These are phyloP conservation scores for Cutaneotrichosporon mucoides DNA, from an alignment of 1,284 basidiomycete species.

Conservation along the genomic window DNA sequence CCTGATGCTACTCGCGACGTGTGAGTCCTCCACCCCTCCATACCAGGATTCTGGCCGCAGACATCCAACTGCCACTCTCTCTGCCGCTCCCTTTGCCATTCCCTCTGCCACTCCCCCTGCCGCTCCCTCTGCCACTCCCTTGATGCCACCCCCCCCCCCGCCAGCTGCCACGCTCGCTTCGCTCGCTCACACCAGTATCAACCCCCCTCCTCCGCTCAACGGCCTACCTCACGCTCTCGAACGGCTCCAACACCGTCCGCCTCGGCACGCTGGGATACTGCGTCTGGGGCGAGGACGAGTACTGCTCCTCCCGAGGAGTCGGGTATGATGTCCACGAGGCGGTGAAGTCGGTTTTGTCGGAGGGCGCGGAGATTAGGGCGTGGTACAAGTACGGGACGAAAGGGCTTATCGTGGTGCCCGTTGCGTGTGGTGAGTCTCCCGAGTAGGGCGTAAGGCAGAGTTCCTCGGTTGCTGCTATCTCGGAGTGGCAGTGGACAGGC, in stretches of 20 bases:
- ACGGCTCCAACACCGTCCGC: no score
- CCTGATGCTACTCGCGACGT: background rate
- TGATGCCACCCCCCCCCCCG: no score
- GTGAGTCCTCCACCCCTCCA: background rate
- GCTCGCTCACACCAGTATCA: background rate
- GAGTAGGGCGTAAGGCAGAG: background rate
- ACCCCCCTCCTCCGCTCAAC: background rate
- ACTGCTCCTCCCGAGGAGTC: background rate
- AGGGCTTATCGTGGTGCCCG: background rate
- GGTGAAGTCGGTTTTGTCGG: background rate
- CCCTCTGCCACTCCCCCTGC: no score
- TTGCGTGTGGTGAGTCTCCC: background rate
- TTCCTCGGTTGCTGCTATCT: background rate
- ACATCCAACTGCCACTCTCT: no score
- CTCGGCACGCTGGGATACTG: slow-evolving; percentile 1
- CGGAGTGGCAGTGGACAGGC: background rate
- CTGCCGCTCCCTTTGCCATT: no score
- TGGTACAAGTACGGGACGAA: background rate
- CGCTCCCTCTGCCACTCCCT: no score
- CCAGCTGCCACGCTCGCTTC: no score
- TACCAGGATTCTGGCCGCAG: no score
- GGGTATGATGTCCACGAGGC: background rate
- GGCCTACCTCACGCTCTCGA: background rate
- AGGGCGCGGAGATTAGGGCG: no score
- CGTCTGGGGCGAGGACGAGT: background rate